Evolutionary conservation across 2,329 filamentous ascomycete species (phyloP).

Genomic region (Cytospora leucostoma): DNA sequence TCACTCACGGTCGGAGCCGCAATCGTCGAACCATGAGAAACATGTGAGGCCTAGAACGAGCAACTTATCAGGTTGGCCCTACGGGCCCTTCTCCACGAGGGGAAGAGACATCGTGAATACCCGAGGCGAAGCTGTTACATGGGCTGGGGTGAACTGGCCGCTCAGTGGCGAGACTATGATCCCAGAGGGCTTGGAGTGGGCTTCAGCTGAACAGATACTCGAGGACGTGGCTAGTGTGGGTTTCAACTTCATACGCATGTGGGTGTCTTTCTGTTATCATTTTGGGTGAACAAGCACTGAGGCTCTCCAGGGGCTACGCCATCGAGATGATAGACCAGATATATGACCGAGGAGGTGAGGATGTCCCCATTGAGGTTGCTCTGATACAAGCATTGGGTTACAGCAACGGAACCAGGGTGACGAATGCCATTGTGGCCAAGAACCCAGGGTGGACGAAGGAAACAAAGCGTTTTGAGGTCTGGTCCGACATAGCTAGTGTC

Average conservation of each 20-base stretch:
- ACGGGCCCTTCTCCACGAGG: slow-evolving; percentile 42
- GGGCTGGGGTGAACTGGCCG: slow-evolving; percentile 42
- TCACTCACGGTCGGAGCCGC: slow-evolving; percentile 30
- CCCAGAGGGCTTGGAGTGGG: slow-evolving; percentile 57
- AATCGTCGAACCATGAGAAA: slow-evolving; percentile 35
- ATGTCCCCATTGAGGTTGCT: slow-evolving; percentile 42
- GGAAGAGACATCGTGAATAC: slow-evolving; percentile 43
- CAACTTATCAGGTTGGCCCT: slow-evolving; percentile 38
- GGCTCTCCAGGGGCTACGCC: slow-evolving; percentile 44
- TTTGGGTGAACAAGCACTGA: not conserved
- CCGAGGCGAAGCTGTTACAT: slow-evolving; percentile 40
- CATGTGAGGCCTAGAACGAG: slow-evolving; percentile 31
- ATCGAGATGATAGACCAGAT: slow-evolving; percentile 58
- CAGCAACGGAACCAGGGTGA: slow-evolving; percentile 49
- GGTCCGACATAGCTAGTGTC: slow-evolving; percentile 40
- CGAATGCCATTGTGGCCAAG: slow-evolving; percentile 48
- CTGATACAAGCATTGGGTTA: slow-evolving; percentile 46
- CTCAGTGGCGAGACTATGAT: slow-evolving; percentile 54
- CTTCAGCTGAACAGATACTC: slow-evolving; percentile 51
- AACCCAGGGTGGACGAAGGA: slow-evolving; percentile 51
- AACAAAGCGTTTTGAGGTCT: slow-evolving; percentile 50
- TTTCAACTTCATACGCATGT: slow-evolving; percentile 57
- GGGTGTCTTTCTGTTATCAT: slow-evolving; percentile 13
- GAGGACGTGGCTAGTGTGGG: slow-evolving; percentile 51
- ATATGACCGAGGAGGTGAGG: slow-evolving; percentile 41